Conservation (phyloP, 2,329 filamentous ascomycete species). For the Neopestalotiopsis sp. region DNA sequence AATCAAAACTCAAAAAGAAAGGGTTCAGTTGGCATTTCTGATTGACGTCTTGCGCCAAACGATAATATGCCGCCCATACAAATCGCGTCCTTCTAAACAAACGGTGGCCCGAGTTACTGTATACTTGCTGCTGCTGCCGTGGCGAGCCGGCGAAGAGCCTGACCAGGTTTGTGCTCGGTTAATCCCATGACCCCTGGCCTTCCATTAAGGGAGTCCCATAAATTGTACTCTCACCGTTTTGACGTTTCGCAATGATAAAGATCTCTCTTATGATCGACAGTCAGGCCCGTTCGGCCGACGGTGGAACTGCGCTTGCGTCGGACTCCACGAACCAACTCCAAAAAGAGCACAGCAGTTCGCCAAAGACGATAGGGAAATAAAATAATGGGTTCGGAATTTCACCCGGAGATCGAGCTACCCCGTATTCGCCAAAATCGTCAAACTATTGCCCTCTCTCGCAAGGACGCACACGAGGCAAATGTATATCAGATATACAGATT, state of each 20-base stretch:
- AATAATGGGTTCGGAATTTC: background rate
- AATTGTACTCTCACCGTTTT: slow-evolving; percentile 16
- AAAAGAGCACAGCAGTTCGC: slow-evolving; percentile 10
- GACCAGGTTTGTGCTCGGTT: slow-evolving; percentile 1
- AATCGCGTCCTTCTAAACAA: background rate
- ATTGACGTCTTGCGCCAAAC: too few relatives aligned
- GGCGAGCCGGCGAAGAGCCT: background rate
- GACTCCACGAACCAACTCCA: background rate
- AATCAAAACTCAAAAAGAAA: background rate
- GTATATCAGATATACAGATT: background rate
- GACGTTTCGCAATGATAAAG: slow-evolving; percentile 13
- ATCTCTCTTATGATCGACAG: slow-evolving; percentile 10
- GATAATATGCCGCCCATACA: too few relatives aligned
- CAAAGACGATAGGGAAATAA: background rate
- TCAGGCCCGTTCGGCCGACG: background rate
- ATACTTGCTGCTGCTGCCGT: background rate
- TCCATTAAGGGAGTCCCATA: slow-evolving; percentile 2
- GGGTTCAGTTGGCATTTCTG: too few relatives aligned
- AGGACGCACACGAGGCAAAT: background rate
- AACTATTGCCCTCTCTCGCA: too few relatives aligned
- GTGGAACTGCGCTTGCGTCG: slow-evolving; percentile 3
- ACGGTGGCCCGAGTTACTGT: background rate
- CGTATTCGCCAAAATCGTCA: background rate
- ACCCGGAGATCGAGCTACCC: background rate
- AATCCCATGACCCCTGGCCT: background rate